These are phyloP conservation scores for Stromatinia cepivora DNA, from an alignment of 2,329 filamentous ascomycete genomes.

Conservation along the genomic window DNA sequence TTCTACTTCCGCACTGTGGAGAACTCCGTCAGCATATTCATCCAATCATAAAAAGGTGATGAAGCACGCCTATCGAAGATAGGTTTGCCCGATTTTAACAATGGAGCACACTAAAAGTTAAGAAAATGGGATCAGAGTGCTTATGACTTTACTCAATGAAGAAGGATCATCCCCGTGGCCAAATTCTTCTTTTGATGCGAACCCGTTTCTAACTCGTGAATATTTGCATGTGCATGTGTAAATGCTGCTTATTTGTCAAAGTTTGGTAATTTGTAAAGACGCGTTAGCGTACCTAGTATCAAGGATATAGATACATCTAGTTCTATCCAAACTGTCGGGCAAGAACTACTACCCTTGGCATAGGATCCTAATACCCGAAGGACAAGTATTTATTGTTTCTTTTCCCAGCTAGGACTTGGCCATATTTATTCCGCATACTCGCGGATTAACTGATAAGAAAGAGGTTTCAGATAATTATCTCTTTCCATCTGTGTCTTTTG, in stretches of 20 bases:
- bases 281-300: not conserved
- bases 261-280: not conserved
- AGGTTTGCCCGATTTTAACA: not conserved
- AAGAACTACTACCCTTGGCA: not conserved
- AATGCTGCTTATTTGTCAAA: not conserved
- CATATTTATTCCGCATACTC: not conserved
- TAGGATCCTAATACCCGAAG: not conserved
- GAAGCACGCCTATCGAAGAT: slow-evolving; percentile 16
- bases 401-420: not conserved
- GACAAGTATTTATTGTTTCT: not conserved
- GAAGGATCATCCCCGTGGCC: not conserved
- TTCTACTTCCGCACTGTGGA: not conserved
- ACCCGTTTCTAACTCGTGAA: not conserved
- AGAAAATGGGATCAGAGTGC: not conserved
- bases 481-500: not conserved
- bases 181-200: not conserved
- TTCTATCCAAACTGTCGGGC: slow-evolving; percentile 11
- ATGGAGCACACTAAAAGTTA: not conserved
- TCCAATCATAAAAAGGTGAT: slow-evolving; percentile 1
- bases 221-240: not conserved
- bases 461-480: not conserved
- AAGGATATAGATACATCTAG: not conserved
- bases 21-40: not conserved
- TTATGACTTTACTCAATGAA: not conserved
- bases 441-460: not conserved